These are phyloP conservation scores for Hymenoscyphus infarciens DNA, from an alignment of 2,329 filamentous ascomycete species.

Conservation along the genomic window DNA sequence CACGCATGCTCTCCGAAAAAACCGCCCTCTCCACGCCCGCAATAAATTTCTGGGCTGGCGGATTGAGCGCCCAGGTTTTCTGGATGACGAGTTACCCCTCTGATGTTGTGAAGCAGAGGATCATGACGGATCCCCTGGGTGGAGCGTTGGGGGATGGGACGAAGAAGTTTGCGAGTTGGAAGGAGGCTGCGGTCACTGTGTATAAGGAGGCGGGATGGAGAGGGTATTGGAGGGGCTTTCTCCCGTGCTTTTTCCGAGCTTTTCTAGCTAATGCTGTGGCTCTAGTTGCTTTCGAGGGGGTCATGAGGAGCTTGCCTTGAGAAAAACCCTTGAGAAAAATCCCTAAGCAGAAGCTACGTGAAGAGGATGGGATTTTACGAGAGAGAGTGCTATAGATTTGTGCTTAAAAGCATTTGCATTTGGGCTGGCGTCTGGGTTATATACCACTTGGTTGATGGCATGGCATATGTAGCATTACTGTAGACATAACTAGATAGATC, in stretches of 20 bases:
- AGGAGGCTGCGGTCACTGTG: conserved; percentile 72
- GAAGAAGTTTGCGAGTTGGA: conserved; percentile 71
- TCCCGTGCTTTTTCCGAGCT: conserved; percentile 88
- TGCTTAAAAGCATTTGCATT: not conserved
- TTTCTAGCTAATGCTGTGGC: conserved; percentile 97
- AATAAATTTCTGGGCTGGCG: conserved; percentile 97
- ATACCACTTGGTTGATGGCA: not conserved
- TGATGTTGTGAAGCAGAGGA: conserved; percentile 91
- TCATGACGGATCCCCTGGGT: conserved; percentile 93
- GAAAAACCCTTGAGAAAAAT: not conserved
- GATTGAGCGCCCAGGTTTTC: conserved; percentile 87
- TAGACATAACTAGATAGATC: not conserved
- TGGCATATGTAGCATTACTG: not conserved
- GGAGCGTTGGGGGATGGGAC: conserved; percentile 63
- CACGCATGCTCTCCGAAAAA: conserved; percentile 59
- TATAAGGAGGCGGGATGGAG: conserved; percentile 71
- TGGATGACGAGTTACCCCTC: conserved; percentile 91
- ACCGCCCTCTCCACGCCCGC: conserved; percentile 72
- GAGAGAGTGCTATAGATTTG: not conserved
- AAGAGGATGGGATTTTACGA: not conserved
- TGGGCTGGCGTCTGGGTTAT: not conserved
- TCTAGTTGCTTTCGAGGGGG: conserved; percentile 86
- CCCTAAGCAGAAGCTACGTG: no score
- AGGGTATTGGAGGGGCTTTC: conserved; percentile 90
- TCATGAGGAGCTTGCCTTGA: conserved; percentile 63